phyloP scores from a whole-genome alignment of 78 protist species.

The Mastigamoeba balamuthi region DNA sequence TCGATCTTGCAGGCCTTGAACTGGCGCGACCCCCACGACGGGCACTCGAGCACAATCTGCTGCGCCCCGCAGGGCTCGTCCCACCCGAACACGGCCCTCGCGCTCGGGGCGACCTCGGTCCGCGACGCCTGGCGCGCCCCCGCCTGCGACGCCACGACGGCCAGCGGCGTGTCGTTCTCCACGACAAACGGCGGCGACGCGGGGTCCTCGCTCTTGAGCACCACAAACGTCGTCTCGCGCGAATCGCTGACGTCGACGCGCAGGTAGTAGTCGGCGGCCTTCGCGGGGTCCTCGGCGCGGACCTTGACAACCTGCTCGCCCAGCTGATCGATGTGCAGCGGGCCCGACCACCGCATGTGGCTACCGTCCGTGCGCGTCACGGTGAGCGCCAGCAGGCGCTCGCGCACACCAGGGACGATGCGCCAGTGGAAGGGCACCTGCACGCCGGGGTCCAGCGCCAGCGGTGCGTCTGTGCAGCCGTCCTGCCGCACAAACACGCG shows the following conservation, averaged over 20 bases:
- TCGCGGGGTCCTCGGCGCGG: not conserved
- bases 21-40: not conserved
- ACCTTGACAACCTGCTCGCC: constrained; percentile 6
- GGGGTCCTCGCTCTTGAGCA: not conserved
- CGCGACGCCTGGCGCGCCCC: constrained; percentile 3
- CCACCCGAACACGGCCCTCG: too few relatives aligned
- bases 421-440: constrained; percentile 32
- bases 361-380: constrained; percentile 17
- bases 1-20: constrained; percentile 22
- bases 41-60: not conserved
- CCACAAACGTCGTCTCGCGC: not conserved
- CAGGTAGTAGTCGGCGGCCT: constrained; percentile 9
- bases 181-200: constrained; percentile 29
- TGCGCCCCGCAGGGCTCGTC: constrained; percentile 6
- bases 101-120: too few relatives aligned
- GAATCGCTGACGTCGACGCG: constrained; percentile 6
- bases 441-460: constrained; percentile 7
- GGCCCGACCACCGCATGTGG: constrained; percentile 14
- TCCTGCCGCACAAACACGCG: constrained; percentile 11
- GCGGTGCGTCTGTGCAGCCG: not conserved
- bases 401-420: constrained; percentile 4
- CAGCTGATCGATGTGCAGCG: constrained; percentile 17
- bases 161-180: constrained; percentile 28
- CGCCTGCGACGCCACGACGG: constrained; percentile 6
- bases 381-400: not conserved